phyloP scores from a whole-genome alignment of 164 flowering plant genomes.

The Piper betle region DNA sequence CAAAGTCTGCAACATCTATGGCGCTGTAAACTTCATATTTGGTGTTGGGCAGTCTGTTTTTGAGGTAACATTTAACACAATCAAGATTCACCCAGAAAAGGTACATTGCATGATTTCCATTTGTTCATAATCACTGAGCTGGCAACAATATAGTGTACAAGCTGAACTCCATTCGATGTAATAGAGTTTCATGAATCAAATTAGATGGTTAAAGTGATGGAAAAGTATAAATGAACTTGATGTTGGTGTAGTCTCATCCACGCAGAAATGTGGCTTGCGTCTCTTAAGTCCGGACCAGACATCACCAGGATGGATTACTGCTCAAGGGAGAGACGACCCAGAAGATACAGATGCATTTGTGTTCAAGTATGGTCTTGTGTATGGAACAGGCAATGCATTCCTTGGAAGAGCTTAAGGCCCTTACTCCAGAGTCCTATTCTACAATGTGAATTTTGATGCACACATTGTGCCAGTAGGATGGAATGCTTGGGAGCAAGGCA shows the following conservation, averaged over 20 bases:
- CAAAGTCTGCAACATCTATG: constrained; percentile 38
- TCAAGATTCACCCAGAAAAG: too few relatives aligned
- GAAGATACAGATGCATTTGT: constrained; percentile 20
- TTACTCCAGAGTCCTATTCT: constrained; percentile 20
- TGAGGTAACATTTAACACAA: constrained; percentile 28
- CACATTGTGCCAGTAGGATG: constrained; percentile 21
- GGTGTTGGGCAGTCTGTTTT: constrained; percentile 56
- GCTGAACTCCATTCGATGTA: too few relatives aligned
- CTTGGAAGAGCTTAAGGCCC: constrained; percentile 27
- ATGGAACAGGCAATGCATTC: constrained; percentile 17
- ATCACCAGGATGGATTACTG: constrained; percentile 20
- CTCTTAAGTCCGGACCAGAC: background rate
- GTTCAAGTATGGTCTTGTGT: constrained; percentile 17
- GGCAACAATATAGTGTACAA: too few relatives aligned
- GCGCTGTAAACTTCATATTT: constrained; percentile 60
- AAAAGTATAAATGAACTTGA: too few relatives aligned
- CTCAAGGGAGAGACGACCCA: constrained; percentile 16
- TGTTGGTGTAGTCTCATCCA: background rate
- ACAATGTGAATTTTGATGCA: constrained; percentile 10
- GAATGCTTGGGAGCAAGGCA: constrained; percentile 13
- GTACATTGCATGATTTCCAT: too few relatives aligned
- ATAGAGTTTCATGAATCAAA: too few relatives aligned
- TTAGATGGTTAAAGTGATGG: too few relatives aligned
- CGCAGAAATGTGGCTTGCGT: background rate
- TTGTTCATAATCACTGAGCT: too few relatives aligned